These are phyloP conservation scores for Fusarium verticillioides DNA, from an alignment of 2,329 filamentous ascomycete genomes.

Conservation along the genomic window DNA sequence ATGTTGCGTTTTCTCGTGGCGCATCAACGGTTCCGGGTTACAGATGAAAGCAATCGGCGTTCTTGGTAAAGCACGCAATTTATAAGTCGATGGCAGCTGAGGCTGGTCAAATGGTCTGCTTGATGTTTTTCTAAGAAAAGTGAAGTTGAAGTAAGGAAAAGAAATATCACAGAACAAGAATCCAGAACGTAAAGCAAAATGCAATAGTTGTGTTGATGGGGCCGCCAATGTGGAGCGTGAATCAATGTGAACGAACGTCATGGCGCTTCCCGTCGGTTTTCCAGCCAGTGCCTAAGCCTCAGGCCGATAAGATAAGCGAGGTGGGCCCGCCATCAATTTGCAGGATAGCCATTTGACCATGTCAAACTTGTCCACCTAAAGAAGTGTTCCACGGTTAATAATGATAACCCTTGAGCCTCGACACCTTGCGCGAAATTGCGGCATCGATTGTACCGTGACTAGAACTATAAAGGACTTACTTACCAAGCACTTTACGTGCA, in stretches of 20 bases:
- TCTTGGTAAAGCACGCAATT: neutral
- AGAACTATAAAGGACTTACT: accelerated
- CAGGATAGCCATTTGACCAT: too few relatives aligned
- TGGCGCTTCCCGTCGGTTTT: neutral
- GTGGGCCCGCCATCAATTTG: neutral
- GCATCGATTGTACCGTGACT: accelerated
- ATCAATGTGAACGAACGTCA: neutral
- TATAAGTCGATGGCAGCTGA: neutral
- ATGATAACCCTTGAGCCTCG: accelerated
- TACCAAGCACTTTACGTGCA: accelerated
- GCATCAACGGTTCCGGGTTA: too few relatives aligned
- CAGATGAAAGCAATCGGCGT: neutral
- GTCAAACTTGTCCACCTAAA: too few relatives aligned
- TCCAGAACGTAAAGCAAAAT: accelerated
- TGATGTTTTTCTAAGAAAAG: neutral
- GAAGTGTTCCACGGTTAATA: too few relatives aligned
- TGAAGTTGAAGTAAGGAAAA: accelerated
- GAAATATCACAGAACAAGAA: accelerated
- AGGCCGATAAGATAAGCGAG: neutral
- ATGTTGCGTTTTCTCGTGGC: neutral
- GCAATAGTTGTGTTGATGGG: neutral
- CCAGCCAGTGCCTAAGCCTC: neutral
- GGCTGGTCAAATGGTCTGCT: accelerated
- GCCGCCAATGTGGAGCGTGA: neutral
- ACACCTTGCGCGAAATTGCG: neutral